Evolutionary conservation across 768 basidiomycete genomes (phyloP).

Genomic region (Mycena belliarum): DNA sequence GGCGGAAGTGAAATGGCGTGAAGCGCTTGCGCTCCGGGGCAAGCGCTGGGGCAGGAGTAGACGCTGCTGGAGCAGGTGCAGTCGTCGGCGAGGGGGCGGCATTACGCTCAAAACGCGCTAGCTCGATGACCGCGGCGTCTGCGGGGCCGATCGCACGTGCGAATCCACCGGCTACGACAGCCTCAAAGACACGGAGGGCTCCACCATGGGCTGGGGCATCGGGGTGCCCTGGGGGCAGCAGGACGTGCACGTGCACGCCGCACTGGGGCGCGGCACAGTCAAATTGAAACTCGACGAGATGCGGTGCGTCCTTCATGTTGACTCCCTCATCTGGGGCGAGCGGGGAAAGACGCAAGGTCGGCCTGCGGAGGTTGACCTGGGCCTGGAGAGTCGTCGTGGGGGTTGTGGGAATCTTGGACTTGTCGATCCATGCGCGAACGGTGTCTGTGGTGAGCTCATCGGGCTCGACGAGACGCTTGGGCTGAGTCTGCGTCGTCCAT

Average conservation of each 20-base stretch:
- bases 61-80: constrained; percentile 15
- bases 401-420: constrained; percentile 56
- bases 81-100: constrained; percentile 21
- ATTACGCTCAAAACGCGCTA: constrained; percentile 68
- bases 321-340: constrained; percentile 51
- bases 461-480: constrained; percentile 46
- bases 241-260: constrained; percentile 74
- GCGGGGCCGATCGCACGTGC: constrained; percentile 71
- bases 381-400: constrained; percentile 94
- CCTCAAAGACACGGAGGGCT: constrained; percentile 57
- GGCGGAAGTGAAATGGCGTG: constrained; percentile 68
- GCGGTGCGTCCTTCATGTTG: constrained; percentile 42
- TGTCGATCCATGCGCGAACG: constrained; percentile 82
- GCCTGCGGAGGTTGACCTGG: constrained; percentile 91
- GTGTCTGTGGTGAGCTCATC: constrained; percentile 82
- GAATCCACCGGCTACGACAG: constrained; percentile 81
- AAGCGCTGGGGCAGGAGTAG: constrained; percentile 13
- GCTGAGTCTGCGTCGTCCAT: constrained; percentile 70
- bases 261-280: constrained; percentile 90
- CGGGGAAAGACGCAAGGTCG: constrained; percentile 78
- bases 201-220: constrained; percentile 44
- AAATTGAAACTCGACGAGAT: constrained; percentile 88
- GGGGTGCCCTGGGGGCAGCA: constrained; percentile 66
- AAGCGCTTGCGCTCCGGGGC: constrained; percentile 54
- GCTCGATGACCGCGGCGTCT: constrained; percentile 77